Evolutionary conservation across 1,284 basidiomycete species (phyloP).

Genomic region (Thecaphora thlaspeos): DNA sequence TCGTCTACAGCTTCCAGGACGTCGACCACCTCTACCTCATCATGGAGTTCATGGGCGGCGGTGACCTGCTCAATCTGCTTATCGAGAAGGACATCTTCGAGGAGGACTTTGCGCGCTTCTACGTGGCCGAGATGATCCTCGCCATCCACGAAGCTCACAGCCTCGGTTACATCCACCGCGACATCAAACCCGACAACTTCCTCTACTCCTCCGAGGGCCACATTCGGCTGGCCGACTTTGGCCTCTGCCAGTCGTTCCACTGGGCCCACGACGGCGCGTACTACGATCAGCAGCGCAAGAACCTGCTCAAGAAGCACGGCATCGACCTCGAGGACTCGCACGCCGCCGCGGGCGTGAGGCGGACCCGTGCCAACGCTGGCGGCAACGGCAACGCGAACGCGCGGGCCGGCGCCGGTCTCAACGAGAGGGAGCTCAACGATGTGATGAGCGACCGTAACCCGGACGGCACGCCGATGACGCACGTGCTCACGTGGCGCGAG

Average conservation of each 20-base stretch:
- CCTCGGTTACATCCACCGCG: slow-evolving; percentile 92
- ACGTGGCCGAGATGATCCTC: slow-evolving; percentile 97
- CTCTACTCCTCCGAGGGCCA: slow-evolving; percentile 89
- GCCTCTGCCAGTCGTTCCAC: slow-evolving; percentile 65
- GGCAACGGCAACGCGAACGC: slow-evolving; percentile 8
- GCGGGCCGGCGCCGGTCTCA: slow-evolving; percentile 13
- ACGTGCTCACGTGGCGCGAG: slow-evolving; percentile 77
- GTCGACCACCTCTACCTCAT: slow-evolving; percentile 85
- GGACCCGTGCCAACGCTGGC: slow-evolving; percentile 14
- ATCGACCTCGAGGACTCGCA: slow-evolving; percentile 78
- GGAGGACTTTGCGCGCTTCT: slow-evolving; percentile 90
- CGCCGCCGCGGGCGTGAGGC: slow-evolving; percentile 60
- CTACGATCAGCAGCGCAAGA: slow-evolving; percentile 88
- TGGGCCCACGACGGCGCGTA: slow-evolving; percentile 61
- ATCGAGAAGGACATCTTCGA: slow-evolving; percentile 91
- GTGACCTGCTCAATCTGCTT: slow-evolving; percentile 89
- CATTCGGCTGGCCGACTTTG: slow-evolving; percentile 92
- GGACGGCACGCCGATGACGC: slow-evolving; percentile 52
- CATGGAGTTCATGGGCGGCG: slow-evolving; percentile 87
- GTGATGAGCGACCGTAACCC: slow-evolving; percentile 51
- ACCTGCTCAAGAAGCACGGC: slow-evolving; percentile 85
- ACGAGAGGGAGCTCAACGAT: slow-evolving; percentile 41
- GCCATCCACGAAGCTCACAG: slow-evolving; percentile 90
- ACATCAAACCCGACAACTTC: slow-evolving; percentile 97
- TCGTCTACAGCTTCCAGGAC: slow-evolving; percentile 71